Percentiles rank a stretch among this genome's conserved stretches.
phyloP scores from a whole-genome alignment of 1,284 basidiomycete species.

The Agroathelia rolfsii region DNA sequence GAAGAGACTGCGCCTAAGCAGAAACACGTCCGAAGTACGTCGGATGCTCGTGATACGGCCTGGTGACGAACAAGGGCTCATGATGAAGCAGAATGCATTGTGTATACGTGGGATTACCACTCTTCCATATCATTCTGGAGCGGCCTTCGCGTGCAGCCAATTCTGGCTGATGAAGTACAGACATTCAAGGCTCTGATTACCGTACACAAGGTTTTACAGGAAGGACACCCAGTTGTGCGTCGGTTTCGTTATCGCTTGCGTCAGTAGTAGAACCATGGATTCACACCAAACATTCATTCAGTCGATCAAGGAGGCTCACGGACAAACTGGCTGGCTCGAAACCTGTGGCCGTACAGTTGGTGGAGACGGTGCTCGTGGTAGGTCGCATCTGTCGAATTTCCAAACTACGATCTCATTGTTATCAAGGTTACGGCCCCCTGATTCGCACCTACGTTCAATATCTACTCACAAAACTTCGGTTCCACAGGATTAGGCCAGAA shows the following conservation, averaged over 20 bases:
- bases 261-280: too few species aligned
- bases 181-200: slow-evolving; percentile 95
- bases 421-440: slow-evolving; percentile 79
- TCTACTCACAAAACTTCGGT: slow-evolving; percentile 88
- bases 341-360: slow-evolving; percentile 86
- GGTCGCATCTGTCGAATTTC: slow-evolving; percentile 12
- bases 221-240: slow-evolving; percentile 86
- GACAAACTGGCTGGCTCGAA: slow-evolving; percentile 94
- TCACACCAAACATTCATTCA: too few species aligned
- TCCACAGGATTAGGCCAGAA: slow-evolving; percentile 87
- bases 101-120: slow-evolving; percentile 98
- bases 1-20: slow-evolving; percentile 93
- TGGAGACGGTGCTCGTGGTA: slow-evolving; percentile 71
- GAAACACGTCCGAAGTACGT: slow-evolving; percentile 93
- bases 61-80: too few species aligned
- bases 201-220: slow-evolving; percentile 92
- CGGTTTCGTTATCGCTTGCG: slow-evolving; percentile 1
- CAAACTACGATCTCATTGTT: slow-evolving; percentile 7
- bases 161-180: slow-evolving; percentile 89
- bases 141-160: slow-evolving; percentile 87
- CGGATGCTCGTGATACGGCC: too few species aligned
- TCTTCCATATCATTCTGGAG: slow-evolving; percentile 97
- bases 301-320: slow-evolving; percentile 92
- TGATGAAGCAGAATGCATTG: slow-evolving; percentile 85
- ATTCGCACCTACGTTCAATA: slow-evolving; percentile 94